These are phyloP conservation scores for Claviceps purpurea DNA, from an alignment of 2,329 filamentous ascomycete species.

Conservation along the genomic window DNA sequence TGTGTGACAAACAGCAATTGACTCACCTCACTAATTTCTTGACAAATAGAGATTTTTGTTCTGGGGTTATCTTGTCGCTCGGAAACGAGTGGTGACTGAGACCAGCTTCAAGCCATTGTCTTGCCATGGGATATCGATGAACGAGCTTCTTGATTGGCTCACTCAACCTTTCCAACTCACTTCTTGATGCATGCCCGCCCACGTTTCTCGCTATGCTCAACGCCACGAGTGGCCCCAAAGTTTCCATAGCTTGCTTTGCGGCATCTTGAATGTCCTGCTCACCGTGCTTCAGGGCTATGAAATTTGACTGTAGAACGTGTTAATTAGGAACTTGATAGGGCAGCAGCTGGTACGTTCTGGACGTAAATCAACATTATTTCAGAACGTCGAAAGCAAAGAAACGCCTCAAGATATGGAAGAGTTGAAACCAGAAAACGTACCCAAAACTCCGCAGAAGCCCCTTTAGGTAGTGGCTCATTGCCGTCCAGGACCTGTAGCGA, in stretches of 20 bases:
- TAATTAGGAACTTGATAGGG: not conserved
- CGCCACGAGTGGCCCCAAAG: constrained; percentile 48
- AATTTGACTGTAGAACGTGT: constrained; percentile 31
- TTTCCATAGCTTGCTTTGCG: constrained; percentile 36
- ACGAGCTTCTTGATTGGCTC: constrained; percentile 60
- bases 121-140: constrained; percentile 38
- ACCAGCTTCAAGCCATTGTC: constrained; percentile 49
- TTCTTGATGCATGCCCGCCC: constrained; percentile 53
- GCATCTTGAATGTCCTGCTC: constrained; percentile 28
- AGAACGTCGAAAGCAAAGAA: no score
- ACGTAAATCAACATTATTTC: not conserved
- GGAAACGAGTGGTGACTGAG: constrained; percentile 43
- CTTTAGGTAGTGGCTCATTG: constrained; percentile 63
- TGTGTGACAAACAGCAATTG: not conserved
- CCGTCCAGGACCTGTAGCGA: constrained; percentile 56
- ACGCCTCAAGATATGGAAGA: no score
- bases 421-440: constrained; percentile 25
- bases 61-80: constrained; percentile 40
- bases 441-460: constrained; percentile 64
- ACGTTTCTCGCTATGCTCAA: constrained; percentile 50
- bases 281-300: constrained; percentile 34
- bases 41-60: constrained; percentile 51
- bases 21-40: constrained; percentile 49
- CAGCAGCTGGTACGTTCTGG: not conserved
- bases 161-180: constrained; percentile 57